Evolutionary conservation across 1,284 basidiomycete genomes (phyloP).

Genomic region (Boletus mariae): DNA sequence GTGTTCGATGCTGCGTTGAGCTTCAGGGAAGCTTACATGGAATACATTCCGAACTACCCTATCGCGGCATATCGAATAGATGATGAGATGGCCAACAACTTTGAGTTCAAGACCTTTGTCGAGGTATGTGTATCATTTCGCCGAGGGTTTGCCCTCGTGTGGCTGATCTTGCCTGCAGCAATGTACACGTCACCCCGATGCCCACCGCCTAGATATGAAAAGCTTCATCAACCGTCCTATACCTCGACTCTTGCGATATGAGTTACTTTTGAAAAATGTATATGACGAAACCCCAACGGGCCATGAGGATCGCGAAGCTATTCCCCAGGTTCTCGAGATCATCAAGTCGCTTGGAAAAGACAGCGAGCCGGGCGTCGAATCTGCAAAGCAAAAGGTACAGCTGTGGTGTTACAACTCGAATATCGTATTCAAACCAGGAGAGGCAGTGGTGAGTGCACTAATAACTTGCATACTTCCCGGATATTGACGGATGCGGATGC

Average conservation of each 20-base stretch:
- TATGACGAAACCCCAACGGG: conserved; percentile 66
- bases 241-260: conserved; percentile 84
- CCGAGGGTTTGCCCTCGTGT: neutral
- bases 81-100: conserved; percentile 81
- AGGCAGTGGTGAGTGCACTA: conserved; percentile 60
- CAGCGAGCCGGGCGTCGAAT: conserved; percentile 77
- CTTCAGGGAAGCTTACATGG: conserved; percentile 90
- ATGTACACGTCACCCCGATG: conserved; percentile 69
- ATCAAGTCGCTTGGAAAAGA: conserved; percentile 84
- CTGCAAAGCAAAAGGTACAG: conserved; percentile 83
- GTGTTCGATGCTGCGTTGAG: conserved; percentile 88
- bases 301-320: conserved; percentile 76
- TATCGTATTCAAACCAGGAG: conserved; percentile 75
- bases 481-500: conserved; percentile 5
- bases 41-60: conserved; percentile 92
- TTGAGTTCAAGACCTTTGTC: conserved; percentile 76
- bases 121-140: conserved; percentile 52
- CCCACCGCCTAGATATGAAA: conserved; percentile 80
- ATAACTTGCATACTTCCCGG: neutral
- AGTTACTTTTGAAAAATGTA: conserved; percentile 79
- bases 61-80: conserved; percentile 90
- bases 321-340: conserved; percentile 81
- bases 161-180: conserved; percentile 40
- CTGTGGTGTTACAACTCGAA: conserved; percentile 82
- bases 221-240: conserved; percentile 88